Conservation (phyloP, 352 stramenopile genomes). For the Globisporangium okanoganense region DNA sequence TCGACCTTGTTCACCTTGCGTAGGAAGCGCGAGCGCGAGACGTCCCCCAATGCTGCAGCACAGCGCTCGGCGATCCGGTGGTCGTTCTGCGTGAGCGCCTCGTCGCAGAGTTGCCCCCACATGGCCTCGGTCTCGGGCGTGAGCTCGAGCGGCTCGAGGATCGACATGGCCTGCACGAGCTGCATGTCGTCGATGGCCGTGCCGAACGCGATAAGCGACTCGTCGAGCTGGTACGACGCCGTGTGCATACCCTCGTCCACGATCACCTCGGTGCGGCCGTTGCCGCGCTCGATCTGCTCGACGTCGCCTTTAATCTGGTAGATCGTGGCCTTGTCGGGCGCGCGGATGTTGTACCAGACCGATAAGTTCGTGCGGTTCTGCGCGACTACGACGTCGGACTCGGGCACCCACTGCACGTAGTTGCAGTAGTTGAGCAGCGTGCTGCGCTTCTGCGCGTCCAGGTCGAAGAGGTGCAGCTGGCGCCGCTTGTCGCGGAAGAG, state of each 20-base stretch:
- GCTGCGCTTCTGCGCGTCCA: conserved; percentile 79
- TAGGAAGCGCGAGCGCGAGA: conserved; percentile 85
- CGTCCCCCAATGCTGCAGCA: conserved; percentile 89
- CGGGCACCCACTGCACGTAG: conserved; percentile 96
- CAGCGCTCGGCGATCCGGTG: conserved; percentile 90
- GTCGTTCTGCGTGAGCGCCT: conserved; percentile 84
- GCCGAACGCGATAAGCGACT: conserved; percentile 93
- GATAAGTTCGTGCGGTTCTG: conserved; percentile 91
- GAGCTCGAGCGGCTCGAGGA: conserved; percentile 90
- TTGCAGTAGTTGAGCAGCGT: conserved; percentile 94
- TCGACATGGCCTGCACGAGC: conserved; percentile 89
- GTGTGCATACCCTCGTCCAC: conserved; percentile 95
- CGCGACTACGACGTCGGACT: conserved; percentile 93
- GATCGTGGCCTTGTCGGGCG: conserved; percentile 91
- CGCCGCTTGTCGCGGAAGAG: conserved; percentile 92
- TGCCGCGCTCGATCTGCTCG: conserved; percentile 91
- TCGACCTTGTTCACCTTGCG: conserved; percentile 90
- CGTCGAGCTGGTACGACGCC: conserved; percentile 90
- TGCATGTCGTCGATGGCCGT: conserved; percentile 92
- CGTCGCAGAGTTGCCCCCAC: conserved; percentile 90
- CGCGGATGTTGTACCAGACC: conserved; percentile 96
- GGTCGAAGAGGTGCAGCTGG: conserved; percentile 91
- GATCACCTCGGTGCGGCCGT: conserved; percentile 93
- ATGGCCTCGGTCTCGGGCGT: conserved; percentile 91
- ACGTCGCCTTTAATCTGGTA: conserved; percentile 95